Percentiles rank a stretch among this genome's conserved stretches.
Evolutionary conservation across 225 moss, liverwort and hornwort species (phyloP).

Genomic region (Lunularia cruciata): DNA sequence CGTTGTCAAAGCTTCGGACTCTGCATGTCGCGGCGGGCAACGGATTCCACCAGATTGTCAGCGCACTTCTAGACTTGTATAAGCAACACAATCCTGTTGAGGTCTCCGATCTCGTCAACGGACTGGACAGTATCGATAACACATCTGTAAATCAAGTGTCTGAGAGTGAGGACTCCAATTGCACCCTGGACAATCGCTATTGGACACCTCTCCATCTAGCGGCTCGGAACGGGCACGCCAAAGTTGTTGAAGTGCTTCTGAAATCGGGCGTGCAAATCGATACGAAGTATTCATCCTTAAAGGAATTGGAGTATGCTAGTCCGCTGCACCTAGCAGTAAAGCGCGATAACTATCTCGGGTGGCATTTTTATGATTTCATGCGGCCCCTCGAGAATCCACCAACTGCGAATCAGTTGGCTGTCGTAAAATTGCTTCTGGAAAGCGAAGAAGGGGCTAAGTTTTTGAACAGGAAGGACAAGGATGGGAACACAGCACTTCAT

Average conservation of each 20-base stretch:
- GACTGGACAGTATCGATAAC: too few relatives aligned
- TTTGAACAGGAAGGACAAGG: not conserved
- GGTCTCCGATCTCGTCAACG: not conserved
- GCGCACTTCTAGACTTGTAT: not conserved
- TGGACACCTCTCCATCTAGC: conserved; percentile 13
- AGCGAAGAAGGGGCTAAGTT: not conserved
- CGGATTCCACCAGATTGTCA: not conserved
- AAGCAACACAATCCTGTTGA: not conserved
- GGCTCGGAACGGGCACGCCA: not conserved
- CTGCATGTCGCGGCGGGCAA: not conserved
- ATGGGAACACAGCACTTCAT: conserved; percentile 7
- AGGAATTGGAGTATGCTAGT: not conserved
- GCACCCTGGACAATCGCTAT: too few relatives aligned
- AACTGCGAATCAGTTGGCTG: not conserved
- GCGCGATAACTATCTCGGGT: not conserved
- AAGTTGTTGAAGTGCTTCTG: not conserved
- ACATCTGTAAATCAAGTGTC: too few relatives aligned
- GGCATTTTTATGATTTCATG: too few relatives aligned
- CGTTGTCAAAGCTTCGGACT: not conserved
- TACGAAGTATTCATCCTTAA: not conserved
- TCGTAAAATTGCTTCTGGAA: not conserved
- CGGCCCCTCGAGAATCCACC: too few relatives aligned
- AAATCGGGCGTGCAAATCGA: not conserved
- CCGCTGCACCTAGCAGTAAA: conserved; percentile 10
- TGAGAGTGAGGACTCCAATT: not conserved